These are phyloP conservation scores for Gracilaria vermiculophylla DNA, from an alignment of 23 red algal species.

Conservation along the genomic window DNA sequence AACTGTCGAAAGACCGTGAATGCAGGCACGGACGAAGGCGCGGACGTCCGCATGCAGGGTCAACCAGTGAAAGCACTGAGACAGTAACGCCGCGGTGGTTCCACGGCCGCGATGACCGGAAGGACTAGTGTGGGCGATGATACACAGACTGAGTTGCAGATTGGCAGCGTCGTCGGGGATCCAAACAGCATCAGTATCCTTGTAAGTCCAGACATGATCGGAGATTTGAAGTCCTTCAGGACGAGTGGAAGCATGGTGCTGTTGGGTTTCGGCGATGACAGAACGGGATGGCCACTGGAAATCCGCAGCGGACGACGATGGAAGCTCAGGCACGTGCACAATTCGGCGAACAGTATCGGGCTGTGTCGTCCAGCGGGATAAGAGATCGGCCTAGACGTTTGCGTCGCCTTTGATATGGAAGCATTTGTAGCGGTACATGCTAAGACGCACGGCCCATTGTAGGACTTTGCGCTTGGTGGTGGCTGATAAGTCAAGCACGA, in stretches of 20 bases:
- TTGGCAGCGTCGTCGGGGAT: conserved; percentile 20
- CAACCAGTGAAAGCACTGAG: neutral
- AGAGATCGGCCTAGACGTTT: conserved; percentile 28
- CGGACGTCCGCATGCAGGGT: neutral
- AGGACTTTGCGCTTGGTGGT: conserved; percentile 33
- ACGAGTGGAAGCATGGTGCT: neutral
- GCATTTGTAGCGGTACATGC: conserved; percentile 42
- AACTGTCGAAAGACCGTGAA: conserved; percentile 34
- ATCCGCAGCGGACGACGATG: neutral
- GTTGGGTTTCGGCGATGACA: neutral
- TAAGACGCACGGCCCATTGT: conserved; percentile 10
- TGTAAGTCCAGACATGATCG: neutral
- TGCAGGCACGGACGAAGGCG: conserved; percentile 28
- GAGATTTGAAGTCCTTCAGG: neutral
- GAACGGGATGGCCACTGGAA: neutral
- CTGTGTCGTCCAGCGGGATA: neutral
- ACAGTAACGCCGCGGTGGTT: neutral
- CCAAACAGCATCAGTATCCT: neutral
- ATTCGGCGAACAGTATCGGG: neutral
- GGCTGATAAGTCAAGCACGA: conserved; percentile 24
- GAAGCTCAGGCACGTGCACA: neutral
- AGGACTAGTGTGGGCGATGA: conserved; percentile 21
- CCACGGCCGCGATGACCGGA: neutral
- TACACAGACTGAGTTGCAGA: conserved; percentile 21
- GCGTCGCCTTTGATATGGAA: conserved; percentile 43